Evolutionary conservation across 1,284 basidiomycete species (phyloP).

Genomic region (Trichosporon inkin): DNA sequence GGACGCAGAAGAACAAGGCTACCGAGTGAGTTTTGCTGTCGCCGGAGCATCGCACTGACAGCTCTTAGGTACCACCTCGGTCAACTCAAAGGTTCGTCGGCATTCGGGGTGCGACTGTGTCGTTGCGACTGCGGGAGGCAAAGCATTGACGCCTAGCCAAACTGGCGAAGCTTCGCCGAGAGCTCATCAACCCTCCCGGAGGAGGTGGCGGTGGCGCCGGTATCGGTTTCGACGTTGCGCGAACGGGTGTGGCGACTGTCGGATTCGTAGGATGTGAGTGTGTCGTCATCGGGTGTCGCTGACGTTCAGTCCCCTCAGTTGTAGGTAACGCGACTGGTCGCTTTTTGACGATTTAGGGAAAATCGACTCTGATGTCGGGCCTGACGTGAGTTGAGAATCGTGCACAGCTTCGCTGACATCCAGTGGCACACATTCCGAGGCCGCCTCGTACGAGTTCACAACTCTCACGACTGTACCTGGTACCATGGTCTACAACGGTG

Average conservation of each 20-base stretch:
- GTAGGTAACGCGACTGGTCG: slow-evolving; percentile 19
- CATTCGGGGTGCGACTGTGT: background rate
- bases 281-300: background rate
- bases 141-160: slow-evolving; percentile 60
- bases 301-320: slow-evolving; percentile 30
- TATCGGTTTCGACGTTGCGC: slow-evolving; percentile 91
- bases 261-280: slow-evolving; percentile 72
- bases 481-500: slow-evolving; percentile 66
- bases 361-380: slow-evolving; percentile 97
- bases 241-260: slow-evolving; percentile 92
- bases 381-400: slow-evolving; percentile 58
- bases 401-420: background rate
- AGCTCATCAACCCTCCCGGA: slow-evolving; percentile 76
- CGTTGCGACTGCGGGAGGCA: background rate
- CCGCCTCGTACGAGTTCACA: slow-evolving; percentile 98
- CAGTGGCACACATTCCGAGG: slow-evolving; percentile 86
- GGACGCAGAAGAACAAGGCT: slow-evolving; percentile 83
- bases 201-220: slow-evolving; percentile 82
- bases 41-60: slow-evolving; percentile 8
- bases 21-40: slow-evolving; percentile 46
- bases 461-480: slow-evolving; percentile 71
- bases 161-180: slow-evolving; percentile 91
- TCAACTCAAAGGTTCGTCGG: slow-evolving; percentile 67
- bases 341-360: slow-evolving; percentile 33
- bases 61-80: slow-evolving; percentile 77